These are phyloP conservation scores for Pyrus bretschneideri DNA, from an alignment of 306 rosid genomes.

Conservation along the genomic window DNA sequence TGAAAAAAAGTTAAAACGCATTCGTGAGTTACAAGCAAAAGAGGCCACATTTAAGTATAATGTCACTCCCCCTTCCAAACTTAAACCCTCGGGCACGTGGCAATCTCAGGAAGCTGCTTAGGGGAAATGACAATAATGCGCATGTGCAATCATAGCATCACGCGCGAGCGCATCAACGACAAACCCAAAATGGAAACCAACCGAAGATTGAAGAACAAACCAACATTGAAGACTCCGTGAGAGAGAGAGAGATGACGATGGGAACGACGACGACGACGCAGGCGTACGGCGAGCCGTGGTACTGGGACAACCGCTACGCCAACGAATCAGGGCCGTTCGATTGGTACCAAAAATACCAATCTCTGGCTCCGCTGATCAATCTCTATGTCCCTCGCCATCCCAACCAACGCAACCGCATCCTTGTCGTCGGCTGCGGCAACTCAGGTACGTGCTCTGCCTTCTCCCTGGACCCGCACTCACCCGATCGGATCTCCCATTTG, in stretches of 20 bases:
- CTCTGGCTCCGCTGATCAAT: slow-evolving; percentile 60
- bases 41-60: too few species aligned
- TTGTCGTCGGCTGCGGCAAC: slow-evolving; percentile 80
- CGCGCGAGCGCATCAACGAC: neutral
- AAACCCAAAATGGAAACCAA: neutral
- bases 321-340: slow-evolving; percentile 63
- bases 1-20: too few species aligned
- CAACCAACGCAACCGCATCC: slow-evolving; percentile 27
- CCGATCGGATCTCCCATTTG: neutral
- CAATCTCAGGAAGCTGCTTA: neutral
- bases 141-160: neutral
- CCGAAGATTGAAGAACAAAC: neutral
- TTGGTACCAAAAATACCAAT: slow-evolving; percentile 80
- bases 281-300: slow-evolving; percentile 83
- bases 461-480: neutral
- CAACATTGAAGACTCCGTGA: neutral
- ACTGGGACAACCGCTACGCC: slow-evolving; percentile 82
- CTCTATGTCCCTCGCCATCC: slow-evolving; percentile 45
- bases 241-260: slow-evolving; percentile 14
- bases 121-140: neutral
- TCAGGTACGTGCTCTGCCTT: slow-evolving; percentile 34
- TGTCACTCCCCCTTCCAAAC: too few species aligned
- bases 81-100: neutral
- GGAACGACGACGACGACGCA: slow-evolving; percentile 37
- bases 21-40: too few species aligned